Base-by-base conservation (phyloP, 2,329 filamentous ascomycete genomes). In the Cercospora beticola region DNA sequence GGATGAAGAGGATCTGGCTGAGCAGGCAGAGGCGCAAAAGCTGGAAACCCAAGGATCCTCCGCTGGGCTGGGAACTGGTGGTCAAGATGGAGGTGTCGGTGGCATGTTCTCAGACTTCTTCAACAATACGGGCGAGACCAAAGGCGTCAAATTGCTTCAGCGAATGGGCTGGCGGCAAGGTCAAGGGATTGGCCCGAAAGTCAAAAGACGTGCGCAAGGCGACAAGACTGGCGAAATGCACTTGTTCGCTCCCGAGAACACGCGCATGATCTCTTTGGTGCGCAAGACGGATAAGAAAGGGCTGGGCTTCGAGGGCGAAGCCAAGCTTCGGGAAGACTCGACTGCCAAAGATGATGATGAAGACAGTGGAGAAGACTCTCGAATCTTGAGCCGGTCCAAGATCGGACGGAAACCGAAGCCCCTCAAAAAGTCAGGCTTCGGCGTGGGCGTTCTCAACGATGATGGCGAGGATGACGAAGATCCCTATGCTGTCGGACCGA, bases 101-200 rank as follows among this genome's bases (percentile, higher is more conserved):
- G 85, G 85, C 59, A 83, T 83, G 60, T 83, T 96, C 49, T 88
- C 91, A 74, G 92, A 92, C 62, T 81, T 97, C 1, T 89, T 97
- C 71, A 86, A 87, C 66, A 83, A 84, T 0, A 86, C 88, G 8
- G 92, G 92, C 40, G 92, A 97, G 70, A 97, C 93, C 0, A 93
- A 96, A 85, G 95, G 95, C 1, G 85, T 91, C 14, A 94, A 92
- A 77, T 83, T 99, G 16, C 82, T 98, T 68, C 92, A 91, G 77
- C 91, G 87, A 76, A 98, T 99, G 94, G 95, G 94, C 16, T 99
- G 95, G 95, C 92, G 90, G 75, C 91, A 94, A 71, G 94, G 94
- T 0, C 94, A 98, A 79, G 95, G 95, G 3, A 89, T 98, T 70
- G 95, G 95, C 0, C 93, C 93, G 23, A 97, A 93, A 79, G 83